phyloP scores from a whole-genome alignment of 1,139 yeast genomes.

The Suhomyces atakaporum region DNA sequence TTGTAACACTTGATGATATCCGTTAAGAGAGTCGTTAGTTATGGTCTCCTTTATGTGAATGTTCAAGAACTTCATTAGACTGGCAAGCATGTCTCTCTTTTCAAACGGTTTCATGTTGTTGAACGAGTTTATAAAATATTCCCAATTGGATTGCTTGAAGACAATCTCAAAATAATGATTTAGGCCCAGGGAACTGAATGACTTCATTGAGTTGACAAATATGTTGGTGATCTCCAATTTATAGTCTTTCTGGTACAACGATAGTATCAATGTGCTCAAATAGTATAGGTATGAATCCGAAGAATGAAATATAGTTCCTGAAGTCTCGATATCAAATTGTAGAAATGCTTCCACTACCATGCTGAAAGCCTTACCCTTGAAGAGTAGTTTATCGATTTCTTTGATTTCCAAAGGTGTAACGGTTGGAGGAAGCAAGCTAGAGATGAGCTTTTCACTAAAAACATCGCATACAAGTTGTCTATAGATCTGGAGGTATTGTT shows the following conservation, averaged over 20 bases:
- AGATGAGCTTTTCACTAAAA: slow-evolving; percentile 23
- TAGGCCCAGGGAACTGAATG: slow-evolving; percentile 23
- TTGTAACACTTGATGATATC: slow-evolving; percentile 3
- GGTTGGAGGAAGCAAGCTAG: slow-evolving; percentile 13
- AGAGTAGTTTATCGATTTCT: slow-evolving; percentile 41
- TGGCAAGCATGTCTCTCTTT: slow-evolving; percentile 21
- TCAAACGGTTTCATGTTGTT: slow-evolving; percentile 31
- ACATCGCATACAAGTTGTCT: slow-evolving; percentile 16
- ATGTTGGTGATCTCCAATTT: slow-evolving; percentile 18
- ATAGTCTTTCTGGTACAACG: slow-evolving; percentile 12
- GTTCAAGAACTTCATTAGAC: slow-evolving; percentile 11
- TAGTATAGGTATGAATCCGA: slow-evolving; percentile 26
- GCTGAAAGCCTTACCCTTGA: slow-evolving; percentile 35
- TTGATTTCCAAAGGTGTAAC: slow-evolving; percentile 19
- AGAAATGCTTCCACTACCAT: slow-evolving; percentile 26
- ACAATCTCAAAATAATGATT: slow-evolving; percentile 26
- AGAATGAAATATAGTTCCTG: slow-evolving; percentile 18
- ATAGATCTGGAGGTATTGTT: slow-evolving; percentile 4
- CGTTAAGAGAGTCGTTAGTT: background rate
- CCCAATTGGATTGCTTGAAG: slow-evolving; percentile 26
- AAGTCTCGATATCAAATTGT: slow-evolving; percentile 12
- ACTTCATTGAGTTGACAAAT: slow-evolving; percentile 27
- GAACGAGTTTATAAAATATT: slow-evolving; percentile 19
- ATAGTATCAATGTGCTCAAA: slow-evolving; percentile 21
- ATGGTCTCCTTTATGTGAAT: background rate